A percentile compares a stretch with the other conserved stretches of the same genome.
Evolutionary conservation across 768 basidiomycete genomes (phyloP).

Genomic region (Inosperma sp.): DNA sequence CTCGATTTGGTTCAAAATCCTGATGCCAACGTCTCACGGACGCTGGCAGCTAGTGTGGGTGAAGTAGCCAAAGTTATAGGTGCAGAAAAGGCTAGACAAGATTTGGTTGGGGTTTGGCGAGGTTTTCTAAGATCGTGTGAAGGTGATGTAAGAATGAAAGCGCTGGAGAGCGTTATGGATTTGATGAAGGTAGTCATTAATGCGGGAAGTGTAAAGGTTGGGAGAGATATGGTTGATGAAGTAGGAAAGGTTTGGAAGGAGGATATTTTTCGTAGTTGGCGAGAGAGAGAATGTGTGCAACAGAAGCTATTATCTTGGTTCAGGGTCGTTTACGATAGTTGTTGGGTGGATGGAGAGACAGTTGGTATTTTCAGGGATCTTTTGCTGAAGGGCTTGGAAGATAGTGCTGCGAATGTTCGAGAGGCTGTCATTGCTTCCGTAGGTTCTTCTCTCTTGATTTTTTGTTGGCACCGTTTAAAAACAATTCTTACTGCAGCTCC

Average conservation of each 20-base stretch:
- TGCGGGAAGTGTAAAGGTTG: conserved; percentile 29
- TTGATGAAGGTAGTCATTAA: conserved; percentile 52
- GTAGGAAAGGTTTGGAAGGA: conserved; percentile 55
- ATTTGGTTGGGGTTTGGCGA: conserved; percentile 72
- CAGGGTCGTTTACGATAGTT: conserved; percentile 8
- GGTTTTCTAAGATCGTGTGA: conserved; percentile 50
- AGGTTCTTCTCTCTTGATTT: conserved; percentile 32
- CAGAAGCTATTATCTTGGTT: conserved; percentile 50
- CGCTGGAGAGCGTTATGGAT: conserved; percentile 58
- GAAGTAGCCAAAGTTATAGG: conserved; percentile 87
- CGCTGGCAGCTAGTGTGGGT: conserved; percentile 83
- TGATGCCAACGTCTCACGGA: conserved; percentile 62
- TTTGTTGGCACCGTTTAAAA: not conserved
- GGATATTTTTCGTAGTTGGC: conserved; percentile 63
- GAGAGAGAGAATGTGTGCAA: conserved; percentile 70
- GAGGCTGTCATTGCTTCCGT: conserved; percentile 67
- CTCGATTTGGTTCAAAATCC: conserved; percentile 56
- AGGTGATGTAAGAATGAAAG: conserved; percentile 70
- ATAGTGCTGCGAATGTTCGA: conserved; percentile 80
- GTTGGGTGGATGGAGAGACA: conserved; percentile 30
- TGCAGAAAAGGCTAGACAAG: conserved; percentile 54
- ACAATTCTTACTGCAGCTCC: conserved; percentile 37
- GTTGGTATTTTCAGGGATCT: conserved; percentile 49
- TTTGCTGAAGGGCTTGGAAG: conserved; percentile 60
- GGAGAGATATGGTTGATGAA: conserved; percentile 41